phyloP scores from a whole-genome alignment of 164 flowering plant genomes.

The Macadamia tetraphylla region DNA sequence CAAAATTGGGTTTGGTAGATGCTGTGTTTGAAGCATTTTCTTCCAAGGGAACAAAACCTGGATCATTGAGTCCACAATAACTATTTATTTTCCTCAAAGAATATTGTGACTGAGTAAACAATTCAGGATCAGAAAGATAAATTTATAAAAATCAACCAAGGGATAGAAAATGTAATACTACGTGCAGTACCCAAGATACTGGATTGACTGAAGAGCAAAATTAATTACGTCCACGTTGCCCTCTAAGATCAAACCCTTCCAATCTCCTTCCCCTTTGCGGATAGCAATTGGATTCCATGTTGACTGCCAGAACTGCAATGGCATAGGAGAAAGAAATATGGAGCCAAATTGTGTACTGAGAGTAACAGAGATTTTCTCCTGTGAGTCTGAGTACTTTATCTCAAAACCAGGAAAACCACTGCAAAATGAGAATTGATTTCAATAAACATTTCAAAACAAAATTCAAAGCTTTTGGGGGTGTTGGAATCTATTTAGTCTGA shows the following conservation, averaged over 20 bases:
- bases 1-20: too few relatives aligned
- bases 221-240: slow-evolving; percentile 71
- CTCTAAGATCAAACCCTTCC: slow-evolving; percentile 39
- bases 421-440: slow-evolving; percentile 18
- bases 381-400: slow-evolving; percentile 59
- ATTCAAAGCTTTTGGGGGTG: too few relatives aligned
- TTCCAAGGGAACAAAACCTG: too few relatives aligned
- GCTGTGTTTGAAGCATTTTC: too few relatives aligned
- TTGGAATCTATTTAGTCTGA: too few relatives aligned
- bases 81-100: too few relatives aligned
- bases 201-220: slow-evolving; percentile 66
- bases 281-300: slow-evolving; percentile 39
- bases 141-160: not conserved
- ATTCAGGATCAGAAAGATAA: not conserved
- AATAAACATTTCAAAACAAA: not conserved
- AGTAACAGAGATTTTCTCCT: slow-evolving; percentile 68
- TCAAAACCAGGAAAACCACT: slow-evolving; percentile 80
- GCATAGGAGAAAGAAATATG: slow-evolving; percentile 57
- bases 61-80: not conserved
- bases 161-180: slow-evolving; percentile 1
- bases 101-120: not conserved
- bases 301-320: slow-evolving; percentile 64
- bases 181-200: slow-evolving; percentile 72
- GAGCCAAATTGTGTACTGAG: slow-evolving; percentile 56
- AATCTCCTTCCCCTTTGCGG: slow-evolving; percentile 22